Conservation (phyloP, 108 stramenopile species). For the Skeletonema costatum region DNA sequence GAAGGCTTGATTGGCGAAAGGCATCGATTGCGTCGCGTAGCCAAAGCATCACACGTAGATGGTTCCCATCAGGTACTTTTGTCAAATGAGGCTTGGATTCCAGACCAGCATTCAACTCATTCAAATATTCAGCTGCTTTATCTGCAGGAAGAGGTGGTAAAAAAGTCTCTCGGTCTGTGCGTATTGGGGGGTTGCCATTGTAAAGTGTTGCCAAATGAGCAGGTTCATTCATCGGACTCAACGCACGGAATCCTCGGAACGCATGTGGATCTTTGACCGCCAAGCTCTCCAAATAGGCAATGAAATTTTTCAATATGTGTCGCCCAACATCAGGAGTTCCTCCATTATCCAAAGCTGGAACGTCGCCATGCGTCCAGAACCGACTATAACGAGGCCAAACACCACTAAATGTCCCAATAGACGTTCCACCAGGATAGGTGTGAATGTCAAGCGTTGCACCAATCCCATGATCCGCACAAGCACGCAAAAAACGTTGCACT, state of each 20-base stretch:
- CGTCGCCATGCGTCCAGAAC: conserved; percentile 75
- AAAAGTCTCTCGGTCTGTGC: conserved; percentile 48
- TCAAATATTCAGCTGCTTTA: conserved; percentile 49
- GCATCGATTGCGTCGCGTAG: conserved; percentile 62
- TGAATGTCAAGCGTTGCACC: conserved; percentile 62
- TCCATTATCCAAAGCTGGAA: conserved; percentile 41
- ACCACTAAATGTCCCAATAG: conserved; percentile 76
- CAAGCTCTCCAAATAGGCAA: conserved; percentile 65
- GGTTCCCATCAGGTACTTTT: conserved; percentile 67
- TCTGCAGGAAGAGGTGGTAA: conserved; percentile 61
- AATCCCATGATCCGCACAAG: conserved; percentile 59
- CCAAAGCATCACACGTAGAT: conserved; percentile 75
- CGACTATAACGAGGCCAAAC: conserved; percentile 69
- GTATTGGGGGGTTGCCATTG: conserved; percentile 36
- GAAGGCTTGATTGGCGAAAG: conserved; percentile 70
- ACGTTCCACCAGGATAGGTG: conserved; percentile 79
- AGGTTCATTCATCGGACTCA: conserved; percentile 85
- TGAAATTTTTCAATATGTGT: conserved; percentile 47
- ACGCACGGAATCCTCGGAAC: conserved; percentile 61
- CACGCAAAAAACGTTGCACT: conserved; percentile 51
- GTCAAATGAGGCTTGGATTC: conserved; percentile 19
- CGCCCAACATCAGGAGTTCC: conserved; percentile 55
- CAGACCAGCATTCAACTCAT: conserved; percentile 38
- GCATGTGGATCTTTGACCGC: conserved; percentile 52
- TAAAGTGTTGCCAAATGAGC: conserved; percentile 76